Percentiles rank a stretch among this genome's conserved stretches.
Evolutionary conservation across 495 filamentous ascomycete species (phyloP).

Genomic region (Penicillium flavigenum): DNA sequence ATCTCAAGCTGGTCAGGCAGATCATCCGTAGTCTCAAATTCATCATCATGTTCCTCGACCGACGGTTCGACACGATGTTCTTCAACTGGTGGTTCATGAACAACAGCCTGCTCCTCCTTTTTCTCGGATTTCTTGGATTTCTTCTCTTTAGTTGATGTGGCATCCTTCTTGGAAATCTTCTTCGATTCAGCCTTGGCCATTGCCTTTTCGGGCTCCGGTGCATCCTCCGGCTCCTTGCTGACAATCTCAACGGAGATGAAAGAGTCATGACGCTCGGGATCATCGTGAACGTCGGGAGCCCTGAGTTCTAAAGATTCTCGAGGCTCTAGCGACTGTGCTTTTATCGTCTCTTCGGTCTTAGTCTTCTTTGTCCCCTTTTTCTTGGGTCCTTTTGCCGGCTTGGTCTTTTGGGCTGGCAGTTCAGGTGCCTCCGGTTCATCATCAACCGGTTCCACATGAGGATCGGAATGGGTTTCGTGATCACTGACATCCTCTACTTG

Average conservation of each 20-base stretch:
- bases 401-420: conserved; percentile 25
- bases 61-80: conserved; percentile 11
- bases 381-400: conserved; percentile 26
- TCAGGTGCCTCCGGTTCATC: conserved; percentile 38
- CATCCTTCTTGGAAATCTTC: conserved; percentile 35
- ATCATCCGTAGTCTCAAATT: conserved; percentile 23
- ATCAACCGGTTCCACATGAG: conserved; percentile 2
- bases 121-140: conserved; percentile 52
- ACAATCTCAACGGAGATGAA: conserved; percentile 40
- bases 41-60: conserved; percentile 20
- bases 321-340: conserved; percentile 29
- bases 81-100: conserved; percentile 12
- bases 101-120: conserved; percentile 17
- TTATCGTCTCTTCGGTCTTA: conserved; percentile 26
- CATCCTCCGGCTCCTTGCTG: conserved; percentile 21
- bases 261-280: conserved; percentile 39
- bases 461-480: conserved; percentile 9
- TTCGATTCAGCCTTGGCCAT: conserved; percentile 31
- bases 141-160: conserved; percentile 37
- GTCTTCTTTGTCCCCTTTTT: conserved; percentile 32
- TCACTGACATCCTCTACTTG: conserved; percentile 4
- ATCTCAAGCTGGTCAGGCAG: conserved; percentile 30
- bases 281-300: conserved; percentile 37
- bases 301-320: conserved; percentile 15
- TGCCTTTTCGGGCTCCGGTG: conserved; percentile 33